Evolutionary conservation across 108 stramenopile genomes (phyloP), one percentile per base, ranked within the genome.

Genomic region (Cyclotella choctawhatcheeana): DNA sequence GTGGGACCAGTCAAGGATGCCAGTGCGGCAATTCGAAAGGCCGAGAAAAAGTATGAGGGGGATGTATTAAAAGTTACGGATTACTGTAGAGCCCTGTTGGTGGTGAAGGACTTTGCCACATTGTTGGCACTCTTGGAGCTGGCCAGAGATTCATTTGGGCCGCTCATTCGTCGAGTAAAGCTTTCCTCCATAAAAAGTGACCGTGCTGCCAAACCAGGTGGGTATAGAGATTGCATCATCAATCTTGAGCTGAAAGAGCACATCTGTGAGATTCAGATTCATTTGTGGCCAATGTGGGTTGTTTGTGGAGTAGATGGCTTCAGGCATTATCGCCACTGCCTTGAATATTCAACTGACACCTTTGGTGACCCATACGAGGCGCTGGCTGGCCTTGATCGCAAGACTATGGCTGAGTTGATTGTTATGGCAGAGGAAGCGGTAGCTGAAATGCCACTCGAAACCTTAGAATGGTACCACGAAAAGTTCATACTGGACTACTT

Each of bases 391-490:
- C 68, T 94, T 50, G 93, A 94, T 67, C 85, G 93, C 64, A 94
- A 94, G 85, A 91, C 90, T 16, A 82, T 89, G 87, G 93, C 93
- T 1, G 93, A 94, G 77, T 67, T 94, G 26, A 90, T 94, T 74
- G 89, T 92, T 62, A 94, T 94, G 93, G 85, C 93, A 2, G 93
- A 94, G 79, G 93, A 94, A 63, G 93, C 93, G 1, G 93, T 94
- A 2, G 90, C 91, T 1, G 90, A 84, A 18, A 94, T 88, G 59
- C 93, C 93, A 0, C 66, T 94, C 67, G 91, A 90, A 12, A 87
- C 79, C n/a, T 75, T 94, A 60, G 93, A 94, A 56, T 94, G 93
- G 93, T 90, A 90, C 70, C 93, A 94, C 33, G 93, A 94, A 67
- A 92, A 94, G 76, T 88, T 73, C 51, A 94, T 94, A 50, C 52